These are phyloP conservation scores for Pseudogymnoascus sp. DNA, from an alignment of 2,329 filamentous ascomycete species.

Conservation along the genomic window DNA sequence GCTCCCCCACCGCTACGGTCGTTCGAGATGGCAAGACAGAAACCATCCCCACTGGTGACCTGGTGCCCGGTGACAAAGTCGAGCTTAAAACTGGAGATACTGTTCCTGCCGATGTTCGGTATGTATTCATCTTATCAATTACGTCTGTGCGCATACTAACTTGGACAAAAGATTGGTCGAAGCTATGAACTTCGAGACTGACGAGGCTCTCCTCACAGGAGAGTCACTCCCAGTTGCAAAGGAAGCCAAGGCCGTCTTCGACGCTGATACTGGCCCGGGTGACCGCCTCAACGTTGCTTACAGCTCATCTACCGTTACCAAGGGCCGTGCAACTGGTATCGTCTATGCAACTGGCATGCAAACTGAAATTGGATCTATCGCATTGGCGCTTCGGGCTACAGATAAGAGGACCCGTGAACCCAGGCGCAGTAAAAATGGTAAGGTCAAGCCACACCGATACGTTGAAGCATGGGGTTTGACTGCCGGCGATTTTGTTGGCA, in stretches of 20 bases:
- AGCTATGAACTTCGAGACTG: constrained; percentile 47
- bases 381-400: constrained; percentile 46
- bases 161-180: constrained; percentile 35
- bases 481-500: constrained; percentile 45
- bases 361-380: constrained; percentile 58
- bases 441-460: constrained; percentile 41
- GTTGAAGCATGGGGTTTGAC: constrained; percentile 34
- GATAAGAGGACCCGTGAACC: constrained; percentile 38
- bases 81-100: constrained; percentile 43
- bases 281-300: constrained; percentile 54
- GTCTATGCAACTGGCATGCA: constrained; percentile 52
- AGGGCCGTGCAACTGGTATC: constrained; percentile 51
- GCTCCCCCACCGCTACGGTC: constrained; percentile 41
- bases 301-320: constrained; percentile 52
- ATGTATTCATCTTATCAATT: constrained; percentile 6
- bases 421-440: constrained; percentile 41
- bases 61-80: constrained; percentile 50
- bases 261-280: constrained; percentile 45
- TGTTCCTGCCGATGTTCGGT: constrained; percentile 35
- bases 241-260: constrained; percentile 40
- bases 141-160: constrained; percentile 13
- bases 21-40: constrained; percentile 41
- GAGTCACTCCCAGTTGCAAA: constrained; percentile 53
- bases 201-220: constrained; percentile 54
- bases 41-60: constrained; percentile 43